Conservation (phyloP, 1,139 yeast genomes). For the Geotrichum australiense region DNA sequence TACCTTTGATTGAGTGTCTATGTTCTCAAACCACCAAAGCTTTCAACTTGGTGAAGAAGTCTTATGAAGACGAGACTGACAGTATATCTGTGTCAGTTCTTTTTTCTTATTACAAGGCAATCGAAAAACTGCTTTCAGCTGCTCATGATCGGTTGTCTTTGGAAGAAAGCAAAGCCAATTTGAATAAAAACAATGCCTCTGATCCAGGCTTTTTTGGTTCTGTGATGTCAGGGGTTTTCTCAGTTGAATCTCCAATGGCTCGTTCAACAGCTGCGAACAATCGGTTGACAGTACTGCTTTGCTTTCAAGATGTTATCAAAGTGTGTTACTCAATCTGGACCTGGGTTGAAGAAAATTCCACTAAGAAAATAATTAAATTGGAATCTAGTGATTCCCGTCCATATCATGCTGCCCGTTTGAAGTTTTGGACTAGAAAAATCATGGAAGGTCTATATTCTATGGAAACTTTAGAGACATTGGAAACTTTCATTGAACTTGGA, state of each 20-base stretch:
- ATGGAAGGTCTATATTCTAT: conserved; percentile 61
- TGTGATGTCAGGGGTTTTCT: conserved; percentile 82
- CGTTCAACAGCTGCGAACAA: conserved; percentile 48
- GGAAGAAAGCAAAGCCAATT: conserved; percentile 23
- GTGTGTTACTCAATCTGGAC: conserved; percentile 61
- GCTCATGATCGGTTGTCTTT: conserved; percentile 50
- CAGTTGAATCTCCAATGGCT: conserved; percentile 61
- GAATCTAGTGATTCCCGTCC: conserved; percentile 38
- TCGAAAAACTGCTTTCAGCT: conserved; percentile 54
- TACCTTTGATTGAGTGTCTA: conserved; percentile 45
- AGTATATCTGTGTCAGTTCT: conserved; percentile 26
- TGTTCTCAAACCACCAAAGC: conserved; percentile 41
- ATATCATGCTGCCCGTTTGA: conserved; percentile 53
- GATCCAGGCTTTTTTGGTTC: conserved; percentile 61
- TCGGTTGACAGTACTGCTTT: conserved; percentile 48
- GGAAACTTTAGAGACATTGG: conserved; percentile 71
- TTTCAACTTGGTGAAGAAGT: conserved; percentile 32
- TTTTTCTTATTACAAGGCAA: conserved; percentile 53
- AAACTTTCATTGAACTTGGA: conserved; percentile 45
- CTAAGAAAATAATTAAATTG: conserved; percentile 24
- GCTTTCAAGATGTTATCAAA: conserved; percentile 56
- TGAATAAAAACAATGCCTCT: neutral
- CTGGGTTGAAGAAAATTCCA: conserved; percentile 53
- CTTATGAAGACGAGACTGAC: conserved; percentile 17
- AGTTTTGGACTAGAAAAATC: conserved; percentile 62